Base-by-base conservation (phyloP, 345 rosid genomes). In the Aegle marmelos region DNA sequence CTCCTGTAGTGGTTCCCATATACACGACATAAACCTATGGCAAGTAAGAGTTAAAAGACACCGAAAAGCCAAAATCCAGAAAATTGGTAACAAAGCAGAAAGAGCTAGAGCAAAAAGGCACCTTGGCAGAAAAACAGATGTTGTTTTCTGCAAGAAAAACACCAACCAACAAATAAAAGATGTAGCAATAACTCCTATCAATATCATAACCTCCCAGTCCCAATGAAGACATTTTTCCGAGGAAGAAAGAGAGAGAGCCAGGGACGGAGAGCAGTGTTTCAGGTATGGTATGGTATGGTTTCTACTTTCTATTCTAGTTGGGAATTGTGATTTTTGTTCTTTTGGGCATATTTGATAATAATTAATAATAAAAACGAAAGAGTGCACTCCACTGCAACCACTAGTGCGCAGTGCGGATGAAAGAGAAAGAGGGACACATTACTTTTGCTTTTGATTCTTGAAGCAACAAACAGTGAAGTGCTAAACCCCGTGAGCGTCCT, bases 1-100 rank as follows among this genome's bases (percentile, higher is more conserved):
- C 76, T n/a, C 61, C 79, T 25, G 7, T 68, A 64, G 33, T 68
- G 48, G 82, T 80, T 79, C 90, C 90, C 90, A 85, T 76, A 27
- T 87, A 87, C 50, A 87, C 90, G 31, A 82, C 88, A 77, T 83
- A 82, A 64, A 78, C 88, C 90, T 87, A 78, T 48, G 80, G 30
- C 71, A 25, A 80, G 28, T 2, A 27, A 33, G 10, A 72, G 54
- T 34, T 9, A 63, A 31, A 25, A 45, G 37, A 24, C 19, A 56
- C 73, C 36, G 19, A 27, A 22, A n/a, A 41, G 13, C 4, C 76
- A 41, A 72, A 45, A 68, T 9, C 65, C 73, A 62, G 60, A 82
- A 72, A 53, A 62, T 30, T 25, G 28, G 10, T 73, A 54, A 54
- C 36, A 64, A 31, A 27, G 5, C 36, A 70, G 39, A 27, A 10